Evolutionary conservation across 331 rosid species (phyloP), one percentile per base, ranked within the genome.

Genomic region (Acacia pycnantha): DNA sequence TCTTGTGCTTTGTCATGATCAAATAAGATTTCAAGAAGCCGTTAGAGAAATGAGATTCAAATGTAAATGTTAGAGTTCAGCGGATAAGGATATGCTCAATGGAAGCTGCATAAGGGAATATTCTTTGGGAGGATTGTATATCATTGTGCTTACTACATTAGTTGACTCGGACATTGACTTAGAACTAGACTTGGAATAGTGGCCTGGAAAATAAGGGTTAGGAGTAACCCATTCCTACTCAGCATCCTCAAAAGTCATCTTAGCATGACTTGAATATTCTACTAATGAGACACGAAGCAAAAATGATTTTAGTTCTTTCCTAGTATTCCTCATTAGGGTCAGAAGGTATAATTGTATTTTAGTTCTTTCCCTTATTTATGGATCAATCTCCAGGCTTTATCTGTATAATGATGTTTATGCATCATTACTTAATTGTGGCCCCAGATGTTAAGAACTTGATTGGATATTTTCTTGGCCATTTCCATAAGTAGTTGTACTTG

Each of bases 101-200:
- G 4, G 50, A 12, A 2, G 50, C 0, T 12, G 16, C 16, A 46
- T 11, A 46, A 46, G 4, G 8, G 1, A 11, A 46, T 0, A 11
- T 46, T 46, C 16, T 46, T 12, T 15, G 16, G 16, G 0, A 47
- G 5, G 16, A 47, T 12, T 3, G 5, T 47, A 14, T 47, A 12
- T 12, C 4, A 48, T 0, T 37, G 21, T 15, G 21, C 6, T 51
- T 51, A 16, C 47, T 74, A 75, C 87, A 74, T 12, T 46, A 21
- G 70, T 84, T 75, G 87, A 84, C 87, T 75, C 76, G 67, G 81
- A 44, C 70, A 24, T 1, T 37, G 86, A 83, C 82, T 62, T 3
- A 26, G 46, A 31, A 53, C 24, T 64, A 48, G 84, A 65, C 68
- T 74, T 40, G 43, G 43, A 40, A 77, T 46, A 70, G 24, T 35